These are phyloP conservation scores for Pseudoscleropodium purum DNA, from an alignment of 225 moss, liverwort and hornwort genomes.

Conservation along the genomic window DNA sequence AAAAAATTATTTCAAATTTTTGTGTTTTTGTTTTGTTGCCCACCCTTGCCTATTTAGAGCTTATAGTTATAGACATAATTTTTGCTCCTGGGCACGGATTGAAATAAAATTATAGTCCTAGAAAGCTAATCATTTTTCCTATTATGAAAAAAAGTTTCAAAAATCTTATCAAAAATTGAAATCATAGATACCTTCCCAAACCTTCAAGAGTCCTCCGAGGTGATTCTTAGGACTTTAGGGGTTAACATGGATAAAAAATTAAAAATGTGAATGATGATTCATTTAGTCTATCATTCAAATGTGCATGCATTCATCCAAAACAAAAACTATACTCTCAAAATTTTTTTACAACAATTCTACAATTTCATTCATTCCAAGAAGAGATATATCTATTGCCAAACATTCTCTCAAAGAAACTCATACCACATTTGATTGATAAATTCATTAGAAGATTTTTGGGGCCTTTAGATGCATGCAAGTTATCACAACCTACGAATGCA, in stretches of 20 bases:
- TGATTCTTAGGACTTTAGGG: not conserved
- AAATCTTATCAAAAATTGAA: not conserved
- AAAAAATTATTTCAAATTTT: not conserved
- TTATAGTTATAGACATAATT: not conserved
- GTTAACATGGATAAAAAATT: not conserved
- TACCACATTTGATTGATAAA: not conserved
- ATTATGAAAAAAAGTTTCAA: not conserved
- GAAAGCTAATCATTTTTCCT: not conserved
- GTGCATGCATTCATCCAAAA: not conserved
- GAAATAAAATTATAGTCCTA: not conserved
- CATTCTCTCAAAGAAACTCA: not conserved
- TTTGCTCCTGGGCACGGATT: fast-evolving
- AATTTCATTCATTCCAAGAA: not conserved
- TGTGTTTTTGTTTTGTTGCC: not conserved
- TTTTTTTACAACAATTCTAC: too few species aligned
- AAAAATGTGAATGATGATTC: not conserved
- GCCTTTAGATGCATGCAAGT: too few species aligned
- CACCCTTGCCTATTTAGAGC: fast-evolving
- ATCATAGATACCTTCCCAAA: fast-evolving
- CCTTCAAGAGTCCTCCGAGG: fast-evolving
- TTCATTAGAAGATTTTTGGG: too few species aligned
- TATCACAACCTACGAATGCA: too few species aligned
- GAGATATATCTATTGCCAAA: not conserved
- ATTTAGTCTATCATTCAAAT: not conserved
- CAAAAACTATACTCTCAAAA: fast-evolving